Base-by-base conservation (phyloP, 2,329 filamentous ascomycete species). In the Aureobasidium namibiae region DNA sequence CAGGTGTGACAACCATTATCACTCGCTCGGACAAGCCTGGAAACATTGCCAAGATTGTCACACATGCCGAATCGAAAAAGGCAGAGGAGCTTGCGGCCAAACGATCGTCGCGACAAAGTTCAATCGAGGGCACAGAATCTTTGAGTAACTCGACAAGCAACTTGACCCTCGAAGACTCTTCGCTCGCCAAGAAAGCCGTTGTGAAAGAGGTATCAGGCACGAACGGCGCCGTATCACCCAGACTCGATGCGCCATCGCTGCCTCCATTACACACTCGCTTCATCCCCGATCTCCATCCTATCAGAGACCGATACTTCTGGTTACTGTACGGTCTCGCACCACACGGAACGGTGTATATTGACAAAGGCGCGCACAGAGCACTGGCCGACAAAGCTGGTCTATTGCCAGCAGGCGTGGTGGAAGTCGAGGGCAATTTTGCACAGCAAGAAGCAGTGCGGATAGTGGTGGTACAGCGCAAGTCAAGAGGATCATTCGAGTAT, bases 221-320 rank as follows among this genome's bases (percentile, higher is more conserved):
- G 4, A 63, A 63, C 21, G 64, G 68, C 38, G 64, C 68, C 42
- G 61, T 56, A 61, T 68, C 53, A 65, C 70, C 46, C 52, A 67
- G 18, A 64, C 62, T 61, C 63, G 26, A 70, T 50, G 49, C 67
- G 69, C 60, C 78, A 58, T 69, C 56, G 45, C 66, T 60, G 5
- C 68, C 70, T 11, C 84, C 92, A 1, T 77, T 96, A 4, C 94
- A 99, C 74, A 99, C 94, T 3, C 87, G 94, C 60, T 99, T 99
- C 78, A 80, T 96, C 13, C 90, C 92, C 0, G 90, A 90, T 10
- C 78, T 82, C 0, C 85, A 89, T 26, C 92, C 92, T 1, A 94
- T 97, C 61, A 86, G 90, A 60, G 94, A 96, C 71, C 87, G 92
- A 62, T 91, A 94, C 70, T 97, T 99, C 80, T 99, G 94, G 94